phyloP scores from a whole-genome alignment of 768 basidiomycete genomes.

The Lentinus tigrinus region DNA sequence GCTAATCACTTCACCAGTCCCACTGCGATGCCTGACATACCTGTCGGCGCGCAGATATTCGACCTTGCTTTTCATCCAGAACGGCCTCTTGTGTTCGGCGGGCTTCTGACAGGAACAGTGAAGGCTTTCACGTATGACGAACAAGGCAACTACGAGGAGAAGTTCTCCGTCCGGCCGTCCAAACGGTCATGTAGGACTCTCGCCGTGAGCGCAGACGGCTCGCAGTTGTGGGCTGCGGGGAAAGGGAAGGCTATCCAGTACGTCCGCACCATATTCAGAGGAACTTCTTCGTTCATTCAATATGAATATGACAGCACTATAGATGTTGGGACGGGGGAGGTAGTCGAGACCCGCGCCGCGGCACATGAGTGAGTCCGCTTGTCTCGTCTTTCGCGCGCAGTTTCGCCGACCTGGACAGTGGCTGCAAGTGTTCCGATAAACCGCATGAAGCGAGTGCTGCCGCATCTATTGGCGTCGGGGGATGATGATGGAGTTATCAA shows the following conservation, averaged over 20 bases:
- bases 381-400: not conserved
- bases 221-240: constrained; percentile 71
- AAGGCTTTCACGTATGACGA: constrained; percentile 82
- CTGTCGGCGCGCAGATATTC: constrained; percentile 78
- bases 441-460: constrained; percentile 70
- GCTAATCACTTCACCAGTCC: no score
- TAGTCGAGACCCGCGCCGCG: constrained; percentile 22
- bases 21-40: constrained; percentile 63
- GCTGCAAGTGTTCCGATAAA: constrained; percentile 74
- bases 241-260: constrained; percentile 81
- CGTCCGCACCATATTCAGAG: constrained; percentile 33
- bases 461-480: constrained; percentile 77
- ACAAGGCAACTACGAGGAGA: constrained; percentile 52
- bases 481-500: constrained; percentile 96
- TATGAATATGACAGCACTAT: constrained; percentile 33
- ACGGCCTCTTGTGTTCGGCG: constrained; percentile 67
- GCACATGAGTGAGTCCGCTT: constrained; percentile 31
- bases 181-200: constrained; percentile 84
- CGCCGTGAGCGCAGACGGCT: constrained; percentile 65
- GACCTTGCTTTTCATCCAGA: constrained; percentile 87
- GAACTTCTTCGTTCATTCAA: not conserved
- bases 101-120: constrained; percentile 78
- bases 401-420: constrained; percentile 18
- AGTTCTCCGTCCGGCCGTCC: constrained; percentile 69
- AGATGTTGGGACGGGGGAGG: constrained; percentile 23